Base-by-base conservation (phyloP, 441 rosid genomes). In the Adansonia gregorii region DNA sequence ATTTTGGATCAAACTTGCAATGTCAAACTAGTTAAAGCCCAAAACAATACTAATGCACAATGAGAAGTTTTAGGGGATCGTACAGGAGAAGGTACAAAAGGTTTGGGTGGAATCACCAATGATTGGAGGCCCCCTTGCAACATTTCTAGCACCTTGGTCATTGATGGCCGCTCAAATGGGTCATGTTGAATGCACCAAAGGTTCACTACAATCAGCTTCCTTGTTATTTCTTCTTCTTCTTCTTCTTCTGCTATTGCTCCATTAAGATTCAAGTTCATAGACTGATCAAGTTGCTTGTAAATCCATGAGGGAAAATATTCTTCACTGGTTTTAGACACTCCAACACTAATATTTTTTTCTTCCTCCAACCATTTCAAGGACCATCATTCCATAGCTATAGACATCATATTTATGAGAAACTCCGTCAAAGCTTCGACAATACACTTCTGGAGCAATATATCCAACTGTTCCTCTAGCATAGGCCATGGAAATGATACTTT, bases 141-240 rank as follows among this genome's bases (percentile, higher is more conserved):
- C 86, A 84, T 82, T 76, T 81, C 84, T 1, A 81, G 45, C 4
- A 79, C 88, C 52, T 74, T 77, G 10, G 67, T 81, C 71, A 87
- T 83, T 12, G 84, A 78, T 58, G 88, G 87, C 1, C 86, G 75
- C 19, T 78, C 79, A 0, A 71, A 61, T 14, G 88, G 87, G 20
- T 45, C 73, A 12, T 5, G 0, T 43, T 83, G 87, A 39, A 84
- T 83, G 81, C 87, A 87, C 88, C 87, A 86, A 45, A 76, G 19
- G 15, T 83, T 75, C 46, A 83, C 82, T 3, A 80, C 22, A 1
- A 72, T 69, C 82, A 83, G 72, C 73, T 77, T 85, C 51, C 78
- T 78, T 1, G 73, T 58, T 2, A 39, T 22, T 17, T 78, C 80
- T 66, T 80, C 78, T 48, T 86, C 80, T 66, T 80, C 78, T 48